A percentile compares a stretch with the other conserved stretches of the same genome.
Conservation (phyloP, 805 yeast species). For the Lipomyces lipofer region DNA sequence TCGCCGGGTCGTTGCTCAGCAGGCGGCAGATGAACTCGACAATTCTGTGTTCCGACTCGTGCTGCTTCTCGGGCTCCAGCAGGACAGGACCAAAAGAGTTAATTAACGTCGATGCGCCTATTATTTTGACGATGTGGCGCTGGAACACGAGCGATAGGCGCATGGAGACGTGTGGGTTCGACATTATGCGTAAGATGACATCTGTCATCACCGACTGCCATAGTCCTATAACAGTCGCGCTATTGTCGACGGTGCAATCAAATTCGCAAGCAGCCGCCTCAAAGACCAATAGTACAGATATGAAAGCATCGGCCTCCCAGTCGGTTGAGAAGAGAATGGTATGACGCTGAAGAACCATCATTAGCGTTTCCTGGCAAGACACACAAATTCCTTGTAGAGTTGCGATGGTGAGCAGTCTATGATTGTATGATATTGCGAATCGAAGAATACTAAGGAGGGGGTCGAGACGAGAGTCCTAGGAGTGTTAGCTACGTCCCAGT, state of each 20-base stretch:
- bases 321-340: background rate
- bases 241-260: background rate
- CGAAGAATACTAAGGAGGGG: constrained; percentile 4
- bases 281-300: background rate
- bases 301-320: background rate
- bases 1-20: background rate
- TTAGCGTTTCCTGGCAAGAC: constrained; percentile 9
- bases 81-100: constrained; percentile 1
- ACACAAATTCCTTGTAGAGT: constrained; percentile 10
- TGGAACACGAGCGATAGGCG: background rate
- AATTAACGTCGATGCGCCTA: background rate
- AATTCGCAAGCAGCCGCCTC: background rate
- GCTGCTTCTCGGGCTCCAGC: background rate
- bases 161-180: background rate
- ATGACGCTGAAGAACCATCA: constrained; percentile 6
- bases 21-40: background rate
- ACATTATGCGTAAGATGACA: constrained; percentile 9
- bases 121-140: background rate
- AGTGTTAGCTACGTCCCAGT: no score
- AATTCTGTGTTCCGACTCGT: background rate
- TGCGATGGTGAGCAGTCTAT: background rate
- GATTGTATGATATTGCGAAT: background rate
- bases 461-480: no score
- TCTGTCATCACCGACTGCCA: constrained; percentile 20
- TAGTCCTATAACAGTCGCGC: background rate